Evolutionary conservation across 2,329 filamentous ascomycete genomes (phyloP).

Genomic region (Chalara sp.): DNA sequence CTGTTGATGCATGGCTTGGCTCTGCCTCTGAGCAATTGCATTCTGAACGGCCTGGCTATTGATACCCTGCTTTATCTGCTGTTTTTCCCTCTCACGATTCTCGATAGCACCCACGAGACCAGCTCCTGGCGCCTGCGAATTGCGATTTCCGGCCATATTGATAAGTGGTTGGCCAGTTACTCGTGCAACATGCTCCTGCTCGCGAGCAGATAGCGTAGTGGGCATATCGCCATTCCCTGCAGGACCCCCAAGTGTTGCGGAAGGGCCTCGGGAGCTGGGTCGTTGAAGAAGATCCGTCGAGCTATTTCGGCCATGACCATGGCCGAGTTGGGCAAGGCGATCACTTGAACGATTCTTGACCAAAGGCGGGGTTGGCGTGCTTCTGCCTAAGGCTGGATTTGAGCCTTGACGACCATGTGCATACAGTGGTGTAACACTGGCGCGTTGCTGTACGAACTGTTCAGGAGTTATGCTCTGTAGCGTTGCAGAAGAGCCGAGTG

Average conservation of each 20-base stretch:
- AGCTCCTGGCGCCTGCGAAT: slow-evolving; percentile 38
- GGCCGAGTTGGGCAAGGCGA: slow-evolving; percentile 19
- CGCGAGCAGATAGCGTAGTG: slow-evolving; percentile 68
- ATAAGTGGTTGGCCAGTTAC: slow-evolving; percentile 73
- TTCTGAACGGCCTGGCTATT: slow-evolving; percentile 67
- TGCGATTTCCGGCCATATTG: slow-evolving; percentile 43
- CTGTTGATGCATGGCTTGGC: slow-evolving; percentile 32
- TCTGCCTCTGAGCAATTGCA: slow-evolving; percentile 63
- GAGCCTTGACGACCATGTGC: slow-evolving; percentile 53
- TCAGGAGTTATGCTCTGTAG: slow-evolving; percentile 58
- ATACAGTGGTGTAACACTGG: slow-evolving; percentile 49
- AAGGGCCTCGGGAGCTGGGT: slow-evolving; percentile 54
- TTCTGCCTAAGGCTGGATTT: slow-evolving; percentile 37
- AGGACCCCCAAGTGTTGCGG: slow-evolving; percentile 23
- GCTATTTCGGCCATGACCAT: slow-evolving; percentile 37
- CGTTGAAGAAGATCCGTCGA: slow-evolving; percentile 42
- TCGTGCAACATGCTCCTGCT: slow-evolving; percentile 83
- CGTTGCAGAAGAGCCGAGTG: slow-evolving; percentile 39
- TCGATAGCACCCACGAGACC: slow-evolving; percentile 76
- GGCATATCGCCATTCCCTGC: slow-evolving; percentile 38
- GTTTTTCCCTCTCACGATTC: slow-evolving; percentile 70
- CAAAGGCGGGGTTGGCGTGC: slow-evolving; percentile 36
- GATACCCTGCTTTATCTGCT: slow-evolving; percentile 61
- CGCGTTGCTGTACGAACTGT: slow-evolving; percentile 77
- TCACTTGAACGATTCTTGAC: slow-evolving; percentile 38